Base-by-base conservation (phyloP, 768 basidiomycete genomes). In the Xerocomellus intermedius region DNA sequence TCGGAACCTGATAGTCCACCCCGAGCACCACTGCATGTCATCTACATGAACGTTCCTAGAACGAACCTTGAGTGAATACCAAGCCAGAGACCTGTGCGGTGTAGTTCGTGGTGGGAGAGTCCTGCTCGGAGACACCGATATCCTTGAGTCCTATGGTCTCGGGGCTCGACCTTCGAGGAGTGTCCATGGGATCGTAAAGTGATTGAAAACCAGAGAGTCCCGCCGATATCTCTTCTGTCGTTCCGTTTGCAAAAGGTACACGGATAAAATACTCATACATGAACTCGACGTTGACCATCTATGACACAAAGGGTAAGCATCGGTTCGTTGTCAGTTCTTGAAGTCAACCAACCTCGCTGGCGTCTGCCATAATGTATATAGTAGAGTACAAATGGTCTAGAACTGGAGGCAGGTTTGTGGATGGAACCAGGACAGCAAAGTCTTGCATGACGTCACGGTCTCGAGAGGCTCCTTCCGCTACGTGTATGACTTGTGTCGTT, bases 131-230 rank as follows among this genome's bases (percentile, higher is more conserved):
- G 21, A 4, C 24, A 16, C 16, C 42, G 0, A 30, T 0, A 30
- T 2, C 5, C 14, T 37, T n/a, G 33, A 52, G 56, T 13, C 0
- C 44, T 17, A 46, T 30, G 2, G 26, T 53, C 14, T 37, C 32
- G 0, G 36, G 43, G 16, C 14, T 39, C n/a, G 6, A 32, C 12
- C 39, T 4, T 17, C 5, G 52, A 14, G 16, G 24, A 6, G 16
- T 8, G n/a, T 37, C 9, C 4, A 16, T 16, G 2, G 48, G 35
- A 38, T 54, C 38, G 12, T 57, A 32, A 2, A 48, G 7, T 8
- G 66, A 66, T 4, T 52, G 50, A 17, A 66, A 66, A 28, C 45
- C 17, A 4, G 66, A 67, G 13, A 54, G 1, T n/a, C 66, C 66
- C 19, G 53, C 59, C 1, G 36, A 39, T 9, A 67, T 38, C 16